Base-by-base conservation (phyloP, 2,329 filamentous ascomycete species). In the Apiospora malaysiana region DNA sequence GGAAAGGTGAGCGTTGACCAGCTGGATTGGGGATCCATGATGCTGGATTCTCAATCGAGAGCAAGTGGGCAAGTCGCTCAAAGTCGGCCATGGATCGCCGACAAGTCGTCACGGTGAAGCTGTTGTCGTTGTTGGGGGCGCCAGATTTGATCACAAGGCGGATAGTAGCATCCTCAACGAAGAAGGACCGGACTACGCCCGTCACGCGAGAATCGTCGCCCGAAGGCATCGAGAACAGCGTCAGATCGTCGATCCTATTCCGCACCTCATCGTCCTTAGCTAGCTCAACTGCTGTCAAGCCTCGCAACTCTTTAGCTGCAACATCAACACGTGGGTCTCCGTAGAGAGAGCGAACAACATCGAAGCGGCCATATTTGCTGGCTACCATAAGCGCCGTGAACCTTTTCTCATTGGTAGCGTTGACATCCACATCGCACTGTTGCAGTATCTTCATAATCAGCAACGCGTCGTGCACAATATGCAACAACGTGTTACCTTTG, bases 311-410 rank as follows among this genome's bases (percentile, higher is more conserved):
- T 80, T 92, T 93, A 42, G 95, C 90, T 56, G 92, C 90, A 18
- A 95, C 83, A 78, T 99, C 96, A 5, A 98, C 94, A 75, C 97
- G 87, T 32, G 94, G 89, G 79, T 99, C 96, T 56, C 92, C 89
- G 80, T 97, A 98, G 7, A 99, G 86, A 12, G 92, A 91, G 71
- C 95, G 88, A 23, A 99, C 95, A 86, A 97, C 94, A 76, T 98
- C 96, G 69, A 97, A 92, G 73, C 96, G 90, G 45, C 96, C 96
- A 78, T 98, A 99, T 81, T 99, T 99, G 87, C 95, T 98, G 9
- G 95, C 95, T 73, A 99, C 93, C 96, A 99, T 99, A 70, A 99
- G 85, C 1, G 96, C 92, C 0, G 97, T 99, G 78, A 99, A 98
- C 66, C 90, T 92, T 83, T 94, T 97, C 76, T 98, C 95, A 78